Conservation (phyloP, 495 filamentous ascomycete genomes). For the Penicillium cinerascens region DNA sequence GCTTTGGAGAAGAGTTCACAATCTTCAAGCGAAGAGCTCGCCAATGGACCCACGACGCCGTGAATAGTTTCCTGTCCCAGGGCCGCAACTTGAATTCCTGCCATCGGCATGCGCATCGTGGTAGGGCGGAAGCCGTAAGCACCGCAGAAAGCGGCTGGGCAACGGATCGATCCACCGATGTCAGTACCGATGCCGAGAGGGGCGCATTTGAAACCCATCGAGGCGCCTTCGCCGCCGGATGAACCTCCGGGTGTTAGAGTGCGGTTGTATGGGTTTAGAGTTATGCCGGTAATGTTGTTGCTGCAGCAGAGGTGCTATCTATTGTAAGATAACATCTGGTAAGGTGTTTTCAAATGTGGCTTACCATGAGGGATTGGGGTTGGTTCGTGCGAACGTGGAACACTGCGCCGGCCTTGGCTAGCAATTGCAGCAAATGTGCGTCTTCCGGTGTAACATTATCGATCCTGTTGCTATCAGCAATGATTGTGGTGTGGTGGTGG, state of each 20-base stretch:
- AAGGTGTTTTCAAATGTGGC: neutral
- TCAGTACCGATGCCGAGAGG: constrained; percentile 66
- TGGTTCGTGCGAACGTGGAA: constrained; percentile 66
- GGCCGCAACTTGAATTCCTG: constrained; percentile 43
- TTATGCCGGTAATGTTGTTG: constrained; percentile 65
- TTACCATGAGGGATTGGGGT: constrained; percentile 48
- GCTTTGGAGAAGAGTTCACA: constrained; percentile 62
- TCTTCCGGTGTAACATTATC: constrained; percentile 34
- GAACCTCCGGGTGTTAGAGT: constrained; percentile 57
- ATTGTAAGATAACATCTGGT: constrained; percentile 2
- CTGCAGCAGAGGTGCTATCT: constrained; percentile 39
- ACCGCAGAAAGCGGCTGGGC: constrained; percentile 58
- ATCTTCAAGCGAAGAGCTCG: constrained; percentile 56
- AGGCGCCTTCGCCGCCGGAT: constrained; percentile 66
- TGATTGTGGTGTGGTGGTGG: neutral
- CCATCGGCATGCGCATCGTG: constrained; percentile 48
- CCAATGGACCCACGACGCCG: constrained; percentile 59
- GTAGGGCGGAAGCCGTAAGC: constrained; percentile 57
- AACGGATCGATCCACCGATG: constrained; percentile 60
- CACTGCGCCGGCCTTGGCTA: constrained; percentile 48
- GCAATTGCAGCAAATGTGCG: constrained; percentile 30
- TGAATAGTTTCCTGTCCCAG: constrained; percentile 57
- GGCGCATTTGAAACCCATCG: constrained; percentile 58
- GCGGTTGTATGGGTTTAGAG: constrained; percentile 60
- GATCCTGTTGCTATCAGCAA: constrained; percentile 22